Conservation (phyloP, 2,329 filamentous ascomycete genomes). For the Paradendryphiella salina region DNA sequence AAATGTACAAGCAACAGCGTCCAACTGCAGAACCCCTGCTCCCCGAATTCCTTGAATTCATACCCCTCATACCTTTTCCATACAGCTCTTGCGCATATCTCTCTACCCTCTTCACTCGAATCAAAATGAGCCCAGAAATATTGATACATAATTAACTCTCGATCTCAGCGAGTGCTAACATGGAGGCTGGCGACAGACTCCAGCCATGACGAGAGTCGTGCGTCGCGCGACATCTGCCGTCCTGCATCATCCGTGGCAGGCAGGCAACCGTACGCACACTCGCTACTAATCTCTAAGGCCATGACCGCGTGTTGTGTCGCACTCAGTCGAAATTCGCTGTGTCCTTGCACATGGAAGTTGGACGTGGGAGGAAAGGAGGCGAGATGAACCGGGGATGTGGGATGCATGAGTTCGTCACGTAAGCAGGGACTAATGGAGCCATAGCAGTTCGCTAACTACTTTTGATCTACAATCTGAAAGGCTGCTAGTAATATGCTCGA, state of each 20-base stretch:
- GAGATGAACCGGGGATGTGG: slow-evolving; percentile 12
- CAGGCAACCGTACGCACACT: neutral
- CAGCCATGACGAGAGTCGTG: neutral
- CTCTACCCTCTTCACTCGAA: neutral
- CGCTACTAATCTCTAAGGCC: neutral
- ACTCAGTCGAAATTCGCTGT: slow-evolving; percentile 19
- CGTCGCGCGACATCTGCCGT: slow-evolving; percentile 11
- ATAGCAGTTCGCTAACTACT: too few relatives aligned
- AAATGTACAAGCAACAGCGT: slow-evolving; percentile 11
- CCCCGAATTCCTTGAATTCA: slow-evolving; percentile 9
- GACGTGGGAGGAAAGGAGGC: slow-evolving; percentile 11
- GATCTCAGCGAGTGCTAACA: neutral
- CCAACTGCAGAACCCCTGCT: slow-evolving; percentile 19
- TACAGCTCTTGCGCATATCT: slow-evolving; percentile 4
- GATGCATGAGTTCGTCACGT: slow-evolving; percentile 12
- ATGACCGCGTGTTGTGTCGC: slow-evolving; percentile 18
- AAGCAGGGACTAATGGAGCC: neutral
- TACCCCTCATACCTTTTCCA: slow-evolving; percentile 2
- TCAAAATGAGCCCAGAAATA: slow-evolving; percentile 9
- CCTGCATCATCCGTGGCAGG: slow-evolving; percentile 3
- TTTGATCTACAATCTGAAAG: too few relatives aligned
- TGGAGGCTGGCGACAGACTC: neutral
- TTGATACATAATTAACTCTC: neutral
- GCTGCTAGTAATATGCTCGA: too few relatives aligned
- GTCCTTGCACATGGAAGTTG: slow-evolving; percentile 18